phyloP scores from a whole-genome alignment of 768 basidiomycete genomes.

The Scleroderma bovista region DNA sequence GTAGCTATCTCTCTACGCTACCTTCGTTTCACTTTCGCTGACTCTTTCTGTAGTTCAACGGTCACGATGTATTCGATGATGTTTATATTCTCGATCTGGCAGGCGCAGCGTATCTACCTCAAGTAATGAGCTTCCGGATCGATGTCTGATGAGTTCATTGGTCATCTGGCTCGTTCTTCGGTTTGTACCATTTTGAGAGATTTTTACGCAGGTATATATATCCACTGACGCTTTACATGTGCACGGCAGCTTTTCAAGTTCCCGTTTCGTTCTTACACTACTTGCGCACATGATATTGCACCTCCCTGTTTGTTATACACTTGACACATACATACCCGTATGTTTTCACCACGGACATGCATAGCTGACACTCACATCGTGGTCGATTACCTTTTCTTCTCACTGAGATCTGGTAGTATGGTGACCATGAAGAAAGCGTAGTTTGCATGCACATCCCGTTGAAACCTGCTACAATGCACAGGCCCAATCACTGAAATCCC shows the following conservation, averaged over 20 bases:
- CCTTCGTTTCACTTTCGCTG: neutral
- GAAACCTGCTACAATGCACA: neutral
- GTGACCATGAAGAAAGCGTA: too few relatives aligned
- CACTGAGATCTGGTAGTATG: too few relatives aligned
- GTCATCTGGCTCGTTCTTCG: neutral
- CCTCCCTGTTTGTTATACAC: constrained; percentile 17
- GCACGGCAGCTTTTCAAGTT: too few relatives aligned
- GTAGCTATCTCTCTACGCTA: constrained; percentile 5
- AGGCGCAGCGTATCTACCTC: constrained; percentile 83
- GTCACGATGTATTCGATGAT: constrained; percentile 78
- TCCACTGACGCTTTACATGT: too few relatives aligned
- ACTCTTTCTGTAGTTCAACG: constrained; percentile 51
- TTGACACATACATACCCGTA: constrained; percentile 21
- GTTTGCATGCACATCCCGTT: constrained; percentile 6
- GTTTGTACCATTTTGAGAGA: too few relatives aligned
- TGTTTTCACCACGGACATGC: too few relatives aligned
- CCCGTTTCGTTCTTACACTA: too few relatives aligned
- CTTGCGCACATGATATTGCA: constrained; percentile 34
- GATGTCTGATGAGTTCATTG: constrained; percentile 29
- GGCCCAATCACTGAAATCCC: constrained; percentile 20
- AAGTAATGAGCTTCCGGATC: constrained; percentile 74
- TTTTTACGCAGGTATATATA: constrained; percentile 9
- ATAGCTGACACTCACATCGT: too few relatives aligned
- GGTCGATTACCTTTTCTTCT: too few relatives aligned
- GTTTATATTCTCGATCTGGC: constrained; percentile 82